Base-by-base conservation (phyloP, 805 yeast species). In the Saccharomycopsis fibuligera region DNA sequence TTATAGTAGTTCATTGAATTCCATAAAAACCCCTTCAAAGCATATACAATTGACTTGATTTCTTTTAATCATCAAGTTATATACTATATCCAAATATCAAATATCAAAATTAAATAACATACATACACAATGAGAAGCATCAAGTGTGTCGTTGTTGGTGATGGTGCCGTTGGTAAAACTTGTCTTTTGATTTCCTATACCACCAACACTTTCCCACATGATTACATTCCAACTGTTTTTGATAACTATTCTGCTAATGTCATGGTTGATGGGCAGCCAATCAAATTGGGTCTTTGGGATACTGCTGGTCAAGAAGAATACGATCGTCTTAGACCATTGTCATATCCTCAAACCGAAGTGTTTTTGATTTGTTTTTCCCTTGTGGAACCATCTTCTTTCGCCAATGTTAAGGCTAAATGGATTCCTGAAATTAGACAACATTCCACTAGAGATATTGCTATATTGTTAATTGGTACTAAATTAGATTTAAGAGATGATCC, bases 251-350 rank as follows among this genome's bases (percentile, higher is more conserved):
- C 95, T 2, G 91, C 95, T 16, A 83, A 83, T 38, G 88, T 89
- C 23, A 78, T 87, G 74, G 81, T 82, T 19, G 91, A 84, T 58
- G 83, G 85, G 25, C 88, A 83, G 59, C 86, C 87, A 47, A 82
- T 85, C 59, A 87, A 86, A 60, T 72, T 89, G 45, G 95, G 95
- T 22, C 73, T 89, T 41, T 89, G 96, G 96, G 96, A 89, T 75
- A 89, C 96, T 14, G 96, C 96, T 2, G 96, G 96, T 24, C 96
- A 89, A 66, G 84, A 86, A 60, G 96, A 88, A 62, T 88, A 88
- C 64, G 96, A 89, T 63, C 73, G 96, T 53, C 73, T 88, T 59
- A 74, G 96, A 65, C 96, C 96, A 2, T 70, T 89, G 53, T 83
- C 93, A 6, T 89, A 89, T 60, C 96, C 96, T 3, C 96, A 89